Percentiles rank a stretch among this genome's conserved stretches.
These are phyloP conservation scores for Pulveroboletus sp. DNA, from an alignment of 1,284 basidiomycete genomes.

Conservation along the genomic window DNA sequence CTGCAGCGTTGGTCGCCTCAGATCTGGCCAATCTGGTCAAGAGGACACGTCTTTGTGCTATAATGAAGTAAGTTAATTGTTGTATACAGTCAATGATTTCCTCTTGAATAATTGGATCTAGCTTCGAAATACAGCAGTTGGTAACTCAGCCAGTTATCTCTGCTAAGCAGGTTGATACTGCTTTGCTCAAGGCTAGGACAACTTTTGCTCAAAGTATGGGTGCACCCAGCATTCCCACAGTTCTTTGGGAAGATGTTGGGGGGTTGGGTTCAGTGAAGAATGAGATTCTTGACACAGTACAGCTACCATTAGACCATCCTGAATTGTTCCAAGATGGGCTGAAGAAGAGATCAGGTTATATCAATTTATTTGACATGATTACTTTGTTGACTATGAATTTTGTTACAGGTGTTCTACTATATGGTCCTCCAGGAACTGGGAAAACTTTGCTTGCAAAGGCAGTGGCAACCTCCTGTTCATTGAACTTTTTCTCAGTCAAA, in stretches of 20 bases:
- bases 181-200: slow-evolving; percentile 73
- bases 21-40: slow-evolving; percentile 77
- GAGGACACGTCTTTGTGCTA: slow-evolving; percentile 58
- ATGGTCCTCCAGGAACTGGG: slow-evolving; percentile 95
- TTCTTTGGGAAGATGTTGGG: slow-evolving; percentile 98
- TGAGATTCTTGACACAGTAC: slow-evolving; percentile 96
- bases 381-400: neutral
- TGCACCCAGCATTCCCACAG: slow-evolving; percentile 93
- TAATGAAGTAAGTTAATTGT: slow-evolving; percentile 43
- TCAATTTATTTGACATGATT: neutral
- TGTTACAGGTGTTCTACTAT: slow-evolving; percentile 74
- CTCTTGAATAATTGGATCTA: neutral
- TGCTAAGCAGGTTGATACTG: slow-evolving; percentile 68
- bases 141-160: slow-evolving; percentile 12
- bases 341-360: slow-evolving; percentile 89
- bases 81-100: neutral
- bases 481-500: slow-evolving; percentile 96
- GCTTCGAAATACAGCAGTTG: slow-evolving; percentile 3
- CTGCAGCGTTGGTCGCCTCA: slow-evolving; percentile 85
- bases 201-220: slow-evolving; percentile 92
- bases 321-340: slow-evolving; percentile 91
- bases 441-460: slow-evolving; percentile 94
- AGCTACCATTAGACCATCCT: slow-evolving; percentile 91
- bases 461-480: slow-evolving; percentile 87
- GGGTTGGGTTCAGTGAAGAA: slow-evolving; percentile 86